phyloP scores from a whole-genome alignment of 495 filamentous ascomycete species.

The Penicillium silybi region DNA sequence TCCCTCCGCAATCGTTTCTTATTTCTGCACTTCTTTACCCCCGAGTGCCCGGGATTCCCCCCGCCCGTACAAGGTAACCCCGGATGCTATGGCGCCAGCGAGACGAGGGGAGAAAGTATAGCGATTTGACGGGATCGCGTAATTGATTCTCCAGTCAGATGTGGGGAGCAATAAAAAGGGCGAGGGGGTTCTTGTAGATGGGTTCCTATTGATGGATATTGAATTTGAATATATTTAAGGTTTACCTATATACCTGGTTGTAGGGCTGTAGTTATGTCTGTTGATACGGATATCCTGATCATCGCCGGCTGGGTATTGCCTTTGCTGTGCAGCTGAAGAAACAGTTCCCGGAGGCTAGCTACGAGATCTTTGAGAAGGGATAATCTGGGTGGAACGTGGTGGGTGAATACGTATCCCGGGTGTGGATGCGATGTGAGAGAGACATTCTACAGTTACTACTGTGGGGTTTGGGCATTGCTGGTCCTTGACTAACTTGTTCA shows the following conservation, averaged over 20 bases:
- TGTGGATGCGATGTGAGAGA: constrained; percentile 25
- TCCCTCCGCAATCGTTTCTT: constrained; percentile 2
- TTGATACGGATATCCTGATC: constrained; percentile 10
- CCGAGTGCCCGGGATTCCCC: too few relatives aligned
- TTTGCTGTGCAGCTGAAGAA: constrained; percentile 54
- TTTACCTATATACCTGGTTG: background rate
- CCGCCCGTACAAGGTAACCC: background rate
- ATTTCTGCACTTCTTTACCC: background rate
- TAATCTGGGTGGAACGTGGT: constrained; percentile 24
- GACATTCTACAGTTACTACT: background rate
- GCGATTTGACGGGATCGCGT: background rate
- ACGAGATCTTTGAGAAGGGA: constrained; percentile 19
- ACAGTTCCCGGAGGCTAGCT: constrained; percentile 38
- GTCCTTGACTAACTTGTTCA: background rate
- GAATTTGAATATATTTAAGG: background rate
- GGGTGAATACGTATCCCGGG: constrained; percentile 24
- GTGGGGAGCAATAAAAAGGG: background rate
- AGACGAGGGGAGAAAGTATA: background rate
- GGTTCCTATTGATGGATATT: background rate
- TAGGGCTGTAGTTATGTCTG: background rate
- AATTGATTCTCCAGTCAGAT: background rate
- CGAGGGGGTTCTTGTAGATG: background rate
- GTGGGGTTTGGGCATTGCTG: too few relatives aligned
- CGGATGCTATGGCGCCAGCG: too few relatives aligned
- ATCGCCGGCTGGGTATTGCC: constrained; percentile 56